phyloP scores from a whole-genome alignment of 1,139 yeast genomes.

The Kodamaea plutei region DNA sequence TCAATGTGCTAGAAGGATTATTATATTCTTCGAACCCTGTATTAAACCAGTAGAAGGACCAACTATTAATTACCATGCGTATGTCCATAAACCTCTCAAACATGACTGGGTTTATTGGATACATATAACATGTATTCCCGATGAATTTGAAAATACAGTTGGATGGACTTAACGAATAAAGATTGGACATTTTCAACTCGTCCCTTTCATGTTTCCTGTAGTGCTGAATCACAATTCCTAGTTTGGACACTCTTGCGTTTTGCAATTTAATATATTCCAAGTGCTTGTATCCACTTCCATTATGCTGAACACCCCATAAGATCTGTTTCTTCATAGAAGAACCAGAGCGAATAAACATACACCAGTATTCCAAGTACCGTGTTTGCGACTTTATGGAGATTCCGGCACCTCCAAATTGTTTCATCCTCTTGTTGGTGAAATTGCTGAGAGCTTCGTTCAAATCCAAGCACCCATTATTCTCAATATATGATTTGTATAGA shows the following conservation, averaged over 20 bases:
- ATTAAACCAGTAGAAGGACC: constrained; percentile 21
- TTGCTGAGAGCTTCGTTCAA: constrained; percentile 44
- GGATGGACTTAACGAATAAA: background rate
- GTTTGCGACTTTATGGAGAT: constrained; percentile 70
- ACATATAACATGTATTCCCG: background rate
- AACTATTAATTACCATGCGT: constrained; percentile 8
- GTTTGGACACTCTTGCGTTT: background rate
- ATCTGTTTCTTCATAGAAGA: background rate
- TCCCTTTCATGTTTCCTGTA: background rate
- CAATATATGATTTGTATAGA: constrained; percentile 38
- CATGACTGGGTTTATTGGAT: background rate
- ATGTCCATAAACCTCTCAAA: constrained; percentile 3
- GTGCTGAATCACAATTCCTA: background rate
- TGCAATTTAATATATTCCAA: background rate
- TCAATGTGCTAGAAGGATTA: constrained; percentile 1
- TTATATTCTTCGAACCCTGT: constrained; percentile 13
- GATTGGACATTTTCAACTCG: background rate
- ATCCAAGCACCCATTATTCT: constrained; percentile 11
- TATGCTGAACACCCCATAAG: background rate
- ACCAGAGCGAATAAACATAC: constrained; percentile 8
- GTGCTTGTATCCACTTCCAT: background rate
- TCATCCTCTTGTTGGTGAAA: constrained; percentile 61
- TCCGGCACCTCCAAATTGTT: constrained; percentile 55
- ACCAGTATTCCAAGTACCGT: constrained; percentile 62
- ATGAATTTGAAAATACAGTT: background rate